Evolutionary conservation across 2,329 filamentous ascomycete genomes (phyloP).

Genomic region (Pseudogymnoascus sp.): DNA sequence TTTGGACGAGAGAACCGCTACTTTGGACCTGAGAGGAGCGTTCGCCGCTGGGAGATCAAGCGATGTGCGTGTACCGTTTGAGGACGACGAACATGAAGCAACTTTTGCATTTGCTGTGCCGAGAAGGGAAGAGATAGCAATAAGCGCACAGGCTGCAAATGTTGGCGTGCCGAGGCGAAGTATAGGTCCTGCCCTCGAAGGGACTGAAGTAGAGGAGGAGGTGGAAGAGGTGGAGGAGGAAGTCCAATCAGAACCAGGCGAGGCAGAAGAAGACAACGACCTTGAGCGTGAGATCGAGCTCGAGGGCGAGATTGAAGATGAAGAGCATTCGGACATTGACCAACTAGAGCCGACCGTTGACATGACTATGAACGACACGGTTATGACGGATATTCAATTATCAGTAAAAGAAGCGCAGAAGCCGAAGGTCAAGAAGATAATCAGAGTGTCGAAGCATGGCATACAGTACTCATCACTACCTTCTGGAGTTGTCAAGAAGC

Average conservation of each 20-base stretch:
- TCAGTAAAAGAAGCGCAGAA: constrained; percentile 15
- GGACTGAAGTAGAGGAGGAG: constrained; percentile 17
- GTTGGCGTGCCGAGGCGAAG: neutral
- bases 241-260: constrained; percentile 12
- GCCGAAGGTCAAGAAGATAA: constrained; percentile 39
- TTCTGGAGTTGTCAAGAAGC: constrained; percentile 60
- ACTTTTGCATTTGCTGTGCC: constrained; percentile 29
- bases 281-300: constrained; percentile 21
- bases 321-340: constrained; percentile 18
- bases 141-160: neutral
- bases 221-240: constrained; percentile 16
- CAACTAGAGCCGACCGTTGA: constrained; percentile 9
- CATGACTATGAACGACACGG: constrained; percentile 19
- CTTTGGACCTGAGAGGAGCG: constrained; percentile 19
- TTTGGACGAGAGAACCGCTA: constrained; percentile 12
- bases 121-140: constrained; percentile 17
- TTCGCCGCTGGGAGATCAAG: constrained; percentile 22
- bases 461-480: constrained; percentile 70
- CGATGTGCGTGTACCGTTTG: constrained; percentile 23
- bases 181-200: neutral
- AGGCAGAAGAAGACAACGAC: constrained; percentile 21
- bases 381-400: constrained; percentile 10
- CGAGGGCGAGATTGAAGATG: constrained; percentile 24
- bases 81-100: constrained; percentile 27
- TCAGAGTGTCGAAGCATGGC: constrained; percentile 58